phyloP scores from a whole-genome alignment of 768 basidiomycete species.

The Tremella mesenterica region DNA sequence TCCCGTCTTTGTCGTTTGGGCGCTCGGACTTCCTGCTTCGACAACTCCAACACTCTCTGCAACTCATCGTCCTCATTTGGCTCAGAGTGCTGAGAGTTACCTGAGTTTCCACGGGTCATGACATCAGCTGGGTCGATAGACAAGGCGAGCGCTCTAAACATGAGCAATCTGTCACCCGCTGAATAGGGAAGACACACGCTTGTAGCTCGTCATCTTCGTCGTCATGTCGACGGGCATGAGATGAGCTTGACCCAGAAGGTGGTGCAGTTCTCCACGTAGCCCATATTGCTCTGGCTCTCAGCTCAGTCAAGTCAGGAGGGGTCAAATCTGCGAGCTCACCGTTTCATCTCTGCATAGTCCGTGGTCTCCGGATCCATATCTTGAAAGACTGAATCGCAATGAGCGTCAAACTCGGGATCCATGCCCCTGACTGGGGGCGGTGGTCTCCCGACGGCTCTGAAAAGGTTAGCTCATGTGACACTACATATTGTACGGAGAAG shows the following conservation, averaged over 20 bases:
- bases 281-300: conserved; percentile 26
- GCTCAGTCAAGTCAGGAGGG: background rate
- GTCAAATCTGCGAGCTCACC: conserved; percentile 16
- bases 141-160: conserved; percentile 11
- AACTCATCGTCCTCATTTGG: conserved; percentile 28
- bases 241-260: background rate
- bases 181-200: conserved; percentile 11
- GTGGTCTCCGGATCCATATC: conserved; percentile 12
- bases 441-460: background rate
- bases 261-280: conserved; percentile 28
- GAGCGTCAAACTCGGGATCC: conserved; percentile 27
- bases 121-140: conserved; percentile 11
- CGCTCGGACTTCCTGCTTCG: conserved; percentile 22
- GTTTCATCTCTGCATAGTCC: conserved; percentile 22
- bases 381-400: conserved; percentile 11
- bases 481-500: too few relatives aligned
- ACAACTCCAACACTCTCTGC: conserved; percentile 17
- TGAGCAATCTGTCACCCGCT: background rate
- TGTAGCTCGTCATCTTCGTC: conserved; percentile 32
- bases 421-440: conserved; percentile 14
- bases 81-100: background rate
- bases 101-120: background rate
- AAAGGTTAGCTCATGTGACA: too few relatives aligned
- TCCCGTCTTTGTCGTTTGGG: conserved; percentile 28
- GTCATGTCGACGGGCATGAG: background rate